Evolutionary conservation across 208 protist genomes (phyloP), one percentile per base, ranked within the genome.

Genomic region (Naegleria lovaniensis): DNA sequence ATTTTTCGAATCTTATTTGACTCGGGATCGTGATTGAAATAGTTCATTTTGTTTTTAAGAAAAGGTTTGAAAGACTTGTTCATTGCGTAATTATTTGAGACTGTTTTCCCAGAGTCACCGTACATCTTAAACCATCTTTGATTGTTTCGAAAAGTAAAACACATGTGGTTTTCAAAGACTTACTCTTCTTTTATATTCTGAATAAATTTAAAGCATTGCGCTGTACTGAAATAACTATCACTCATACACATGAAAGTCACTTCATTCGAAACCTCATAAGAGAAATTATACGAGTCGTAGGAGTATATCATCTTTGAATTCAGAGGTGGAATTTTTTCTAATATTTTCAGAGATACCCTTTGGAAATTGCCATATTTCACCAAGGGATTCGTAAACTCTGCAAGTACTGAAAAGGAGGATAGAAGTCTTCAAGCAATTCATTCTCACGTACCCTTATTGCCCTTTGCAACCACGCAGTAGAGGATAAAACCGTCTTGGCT

Each of bases 271-370:
- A 85, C 83, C 38, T 84, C 76, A 84, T 39, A 84, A 15, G 16
- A 16, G 15, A 84, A 84, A 40, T 84, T 84, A 39, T 84, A 84
- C 2, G 25, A 38, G 33, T 84, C 76, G 39, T 84, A 84, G 3
- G 76, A 38, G 15, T 84, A 84, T 5, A 33, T 84, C 76, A 84
- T 84, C 76, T 84, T 84, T 40, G 76, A 84, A 33, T 84, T 40
- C 3, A 38, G 76, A 19, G 29, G 29, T 22, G 33, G 33, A 38
- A 84, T 84, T 33, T 84, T 84, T 39, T 84, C 76, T 36, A 84
- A 40, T 39, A 84, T 84, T 36, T 84, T 84, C 15, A 84, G 39
- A 0, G 76, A 19, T 9, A 84, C 29, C 15, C 76, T 33, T 41
- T 33, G 76, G 29, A 41, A 84, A 29, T 84, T 84, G 6, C 76